phyloP scores from a whole-genome alignment of 805 yeast species.

The Kuraishia ogatae region DNA sequence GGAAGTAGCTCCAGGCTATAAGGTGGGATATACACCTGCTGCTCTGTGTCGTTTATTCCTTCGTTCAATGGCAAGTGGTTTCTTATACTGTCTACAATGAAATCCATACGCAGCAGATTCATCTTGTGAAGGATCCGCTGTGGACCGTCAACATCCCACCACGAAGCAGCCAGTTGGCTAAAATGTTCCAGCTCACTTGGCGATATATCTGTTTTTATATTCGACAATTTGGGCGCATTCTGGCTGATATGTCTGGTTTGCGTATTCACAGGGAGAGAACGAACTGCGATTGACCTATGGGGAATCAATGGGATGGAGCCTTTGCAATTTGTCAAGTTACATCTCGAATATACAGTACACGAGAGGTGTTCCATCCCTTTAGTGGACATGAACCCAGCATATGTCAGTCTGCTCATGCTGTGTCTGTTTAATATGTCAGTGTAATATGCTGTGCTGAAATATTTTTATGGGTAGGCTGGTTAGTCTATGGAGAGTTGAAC shows the following conservation, averaged over 20 bases:
- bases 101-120: slow-evolving; percentile 87
- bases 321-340: too few relatives aligned
- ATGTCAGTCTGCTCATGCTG: too few relatives aligned
- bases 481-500: too few relatives aligned
- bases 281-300: too few relatives aligned
- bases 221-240: background rate
- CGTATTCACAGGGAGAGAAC: too few relatives aligned
- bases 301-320: too few relatives aligned
- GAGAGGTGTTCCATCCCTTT: background rate
- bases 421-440: too few relatives aligned
- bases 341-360: background rate
- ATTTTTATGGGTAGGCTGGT: too few relatives aligned
- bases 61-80: slow-evolving; percentile 34
- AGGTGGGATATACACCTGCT: slow-evolving; percentile 65
- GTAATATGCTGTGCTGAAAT: too few relatives aligned
- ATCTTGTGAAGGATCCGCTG: slow-evolving; percentile 91
- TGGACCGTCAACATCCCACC: slow-evolving; percentile 97
- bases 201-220: slow-evolving; percentile 24
- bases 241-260: background rate
- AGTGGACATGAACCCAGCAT: background rate
- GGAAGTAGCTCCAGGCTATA: slow-evolving; percentile 66
- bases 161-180: slow-evolving; percentile 78
- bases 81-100: slow-evolving; percentile 56
- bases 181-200: slow-evolving; percentile 73
- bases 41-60: slow-evolving; percentile 25